Evolutionary conservation across 805 yeast species (phyloP).

Genomic region (Starmerella asiatica): DNA sequence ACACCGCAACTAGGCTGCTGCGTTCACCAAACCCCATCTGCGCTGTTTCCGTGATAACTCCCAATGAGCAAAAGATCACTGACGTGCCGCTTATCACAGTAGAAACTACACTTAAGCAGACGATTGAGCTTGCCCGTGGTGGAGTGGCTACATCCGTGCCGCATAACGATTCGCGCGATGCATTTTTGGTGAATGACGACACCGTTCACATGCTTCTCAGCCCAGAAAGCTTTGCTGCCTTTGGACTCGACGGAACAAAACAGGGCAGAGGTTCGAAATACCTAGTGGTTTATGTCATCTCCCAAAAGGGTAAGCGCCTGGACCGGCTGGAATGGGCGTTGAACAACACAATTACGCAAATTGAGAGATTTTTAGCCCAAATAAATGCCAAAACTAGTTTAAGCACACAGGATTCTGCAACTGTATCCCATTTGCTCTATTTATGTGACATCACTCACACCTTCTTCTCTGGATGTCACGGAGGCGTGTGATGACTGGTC

Average conservation of each 20-base stretch:
- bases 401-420: background rate
- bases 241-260: conserved; percentile 12
- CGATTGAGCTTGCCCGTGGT: background rate
- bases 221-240: conserved; percentile 9
- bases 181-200: conserved; percentile 3
- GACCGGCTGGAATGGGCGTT: conserved; percentile 15
- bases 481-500: conserved; percentile 17
- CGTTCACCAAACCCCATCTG: conserved; percentile 3
- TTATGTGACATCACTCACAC: conserved; percentile 5
- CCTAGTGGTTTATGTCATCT: conserved; percentile 6
- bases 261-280: background rate
- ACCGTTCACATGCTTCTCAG: conserved; percentile 6
- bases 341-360: conserved; percentile 6
- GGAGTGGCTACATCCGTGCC: conserved; percentile 5
- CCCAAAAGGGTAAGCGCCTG: conserved; percentile 3
- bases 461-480: conserved; percentile 1
- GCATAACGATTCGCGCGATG: conserved; percentile 3
- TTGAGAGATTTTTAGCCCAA: conserved; percentile 4
- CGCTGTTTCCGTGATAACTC: background rate
- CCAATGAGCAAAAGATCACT: background rate
- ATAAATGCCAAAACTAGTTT: background rate
- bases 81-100: background rate
- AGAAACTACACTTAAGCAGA: background rate
- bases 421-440: too few relatives aligned
- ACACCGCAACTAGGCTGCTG: background rate